These are phyloP conservation scores for Brassica nigra DNA, from an alignment of 345 rosid genomes.

Conservation along the genomic window DNA sequence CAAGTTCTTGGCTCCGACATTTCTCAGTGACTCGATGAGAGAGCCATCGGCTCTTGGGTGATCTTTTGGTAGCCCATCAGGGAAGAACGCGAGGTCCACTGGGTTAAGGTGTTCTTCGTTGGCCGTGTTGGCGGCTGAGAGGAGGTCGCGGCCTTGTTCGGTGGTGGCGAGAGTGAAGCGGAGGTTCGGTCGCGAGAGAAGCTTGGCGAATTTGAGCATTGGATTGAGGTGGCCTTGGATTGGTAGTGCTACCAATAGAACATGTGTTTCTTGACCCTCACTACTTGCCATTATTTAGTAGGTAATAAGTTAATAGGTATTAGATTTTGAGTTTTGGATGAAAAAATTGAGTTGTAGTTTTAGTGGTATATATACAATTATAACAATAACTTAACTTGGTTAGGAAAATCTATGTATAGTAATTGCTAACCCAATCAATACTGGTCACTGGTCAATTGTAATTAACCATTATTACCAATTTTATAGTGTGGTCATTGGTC, in stretches of 20 bases:
- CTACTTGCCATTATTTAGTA: constrained; percentile 17
- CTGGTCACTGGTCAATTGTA: not conserved
- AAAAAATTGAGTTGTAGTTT: not conserved
- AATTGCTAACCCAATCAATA: not conserved
- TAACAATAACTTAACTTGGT: not conserved
- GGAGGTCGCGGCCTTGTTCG: constrained; percentile 43
- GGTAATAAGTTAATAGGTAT: not conserved
- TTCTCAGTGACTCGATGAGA: constrained; percentile 31
- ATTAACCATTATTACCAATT: not conserved
- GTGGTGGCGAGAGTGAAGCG: constrained; percentile 53
- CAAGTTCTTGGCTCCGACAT: constrained; percentile 42
- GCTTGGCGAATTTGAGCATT: constrained; percentile 50
- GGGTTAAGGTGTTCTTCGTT: not conserved
- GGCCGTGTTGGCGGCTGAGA: constrained; percentile 1
- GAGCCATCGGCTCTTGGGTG: not conserved
- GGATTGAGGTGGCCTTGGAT: constrained; percentile 37
- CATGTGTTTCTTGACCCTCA: constrained; percentile 33
- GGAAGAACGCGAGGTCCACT: constrained; percentile 45
- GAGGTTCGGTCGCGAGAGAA: constrained; percentile 44
- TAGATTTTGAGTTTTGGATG: constrained; percentile 13
- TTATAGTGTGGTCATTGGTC: not conserved
- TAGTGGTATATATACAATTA: not conserved
- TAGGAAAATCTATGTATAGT: not conserved
- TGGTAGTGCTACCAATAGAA: constrained; percentile 55
- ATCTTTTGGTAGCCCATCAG: constrained; percentile 52